Conservation (phyloP, 2,329 filamentous ascomycete species). For the Lachnellula subtilissima region DNA sequence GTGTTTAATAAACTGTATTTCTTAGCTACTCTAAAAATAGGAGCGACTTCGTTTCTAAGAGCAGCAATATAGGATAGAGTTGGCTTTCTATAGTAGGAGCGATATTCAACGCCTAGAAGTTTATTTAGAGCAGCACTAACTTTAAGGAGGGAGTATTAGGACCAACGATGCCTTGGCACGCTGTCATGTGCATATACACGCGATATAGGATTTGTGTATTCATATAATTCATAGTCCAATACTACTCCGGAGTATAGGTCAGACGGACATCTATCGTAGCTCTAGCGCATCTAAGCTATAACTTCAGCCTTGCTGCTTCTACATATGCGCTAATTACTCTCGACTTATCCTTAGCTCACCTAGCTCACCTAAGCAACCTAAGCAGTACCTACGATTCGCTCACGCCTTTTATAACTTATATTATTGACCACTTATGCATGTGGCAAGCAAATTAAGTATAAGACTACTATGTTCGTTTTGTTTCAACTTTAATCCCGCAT, state of each 20-base stretch:
- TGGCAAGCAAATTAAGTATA: too few species aligned
- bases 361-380: constrained; percentile 5
- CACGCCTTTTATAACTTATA: constrained; percentile 1
- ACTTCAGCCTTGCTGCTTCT: background rate
- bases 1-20: background rate
- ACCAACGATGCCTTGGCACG: too few species aligned
- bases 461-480: too few species aligned
- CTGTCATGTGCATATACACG: too few species aligned
- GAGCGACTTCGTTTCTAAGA: background rate
- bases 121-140: background rate
- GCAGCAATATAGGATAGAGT: background rate
- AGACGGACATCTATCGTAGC: too few species aligned
- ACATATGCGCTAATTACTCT: constrained; percentile 3
- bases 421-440: too few species aligned
- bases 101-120: background rate
- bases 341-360: constrained; percentile 7
- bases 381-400: constrained; percentile 7
- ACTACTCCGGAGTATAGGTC: too few species aligned
- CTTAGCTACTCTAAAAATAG: background rate
- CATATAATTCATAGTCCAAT: too few species aligned
- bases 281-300: too few species aligned
- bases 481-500: too few species aligned
- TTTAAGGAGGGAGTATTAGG: background rate
- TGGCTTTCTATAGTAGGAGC: background rate
- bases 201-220: too few species aligned